Evolutionary conservation across 192 early-diverging fungal species (phyloP).

Genomic region (Coemansia umbellata): DNA sequence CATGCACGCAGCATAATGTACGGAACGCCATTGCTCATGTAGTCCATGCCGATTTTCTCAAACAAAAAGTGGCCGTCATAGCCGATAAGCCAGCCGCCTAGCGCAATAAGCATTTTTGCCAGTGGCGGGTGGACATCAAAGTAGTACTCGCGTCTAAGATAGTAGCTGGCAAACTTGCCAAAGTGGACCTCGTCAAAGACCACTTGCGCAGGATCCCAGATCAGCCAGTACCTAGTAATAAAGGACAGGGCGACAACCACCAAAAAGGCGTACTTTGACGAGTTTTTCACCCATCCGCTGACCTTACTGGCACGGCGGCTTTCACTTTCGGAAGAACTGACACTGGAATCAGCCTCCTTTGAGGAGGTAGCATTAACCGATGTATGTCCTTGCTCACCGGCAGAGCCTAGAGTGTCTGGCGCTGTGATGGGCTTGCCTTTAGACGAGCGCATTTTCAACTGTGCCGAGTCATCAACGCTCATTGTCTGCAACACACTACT

Average conservation of each 20-base stretch:
- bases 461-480: constrained; percentile 34
- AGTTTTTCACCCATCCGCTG: constrained; percentile 20
- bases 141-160: constrained; percentile 81
- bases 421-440: constrained; percentile 2
- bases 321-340: too few relatives aligned
- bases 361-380: too few relatives aligned
- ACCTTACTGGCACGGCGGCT: neutral
- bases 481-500: constrained; percentile 5
- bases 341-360: too few relatives aligned
- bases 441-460: constrained; percentile 9
- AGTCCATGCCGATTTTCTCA: constrained; percentile 91
- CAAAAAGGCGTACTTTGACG: constrained; percentile 38
- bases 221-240: constrained; percentile 65
- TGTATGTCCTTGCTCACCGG: too few relatives aligned
- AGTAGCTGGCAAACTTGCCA: constrained; percentile 96
- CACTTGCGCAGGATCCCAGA: constrained; percentile 67
- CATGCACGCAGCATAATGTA: constrained; percentile 79
- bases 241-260: constrained; percentile 50
- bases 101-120: constrained; percentile 87
- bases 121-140: constrained; percentile 98
- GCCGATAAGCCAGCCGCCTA: constrained; percentile 77
- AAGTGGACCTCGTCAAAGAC: constrained; percentile 99
- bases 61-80: constrained; percentile 95
- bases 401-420: neutral
- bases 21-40: constrained; percentile 83